Base-by-base conservation (phyloP, 805 yeast species). In the Ascoidea tarda region DNA sequence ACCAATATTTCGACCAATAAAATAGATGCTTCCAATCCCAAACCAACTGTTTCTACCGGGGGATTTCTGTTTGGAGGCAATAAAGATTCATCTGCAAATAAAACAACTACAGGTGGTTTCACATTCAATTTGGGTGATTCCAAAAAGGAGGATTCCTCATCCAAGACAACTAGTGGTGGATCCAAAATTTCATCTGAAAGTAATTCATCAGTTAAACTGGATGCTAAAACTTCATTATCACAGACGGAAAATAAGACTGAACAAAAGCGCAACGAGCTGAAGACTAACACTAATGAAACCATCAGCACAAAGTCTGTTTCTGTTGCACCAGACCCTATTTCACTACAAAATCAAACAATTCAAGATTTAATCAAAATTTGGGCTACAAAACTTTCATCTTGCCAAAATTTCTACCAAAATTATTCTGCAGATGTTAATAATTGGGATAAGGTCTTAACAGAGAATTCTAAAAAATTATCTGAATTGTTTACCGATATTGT, bases 351-450 rank as follows among this genome's bases (percentile, higher is more conserved):
- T 68, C 88, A 88, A 65, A 88, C 96, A 1, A 71, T 93, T 62
- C 98, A 93, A 62, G 98, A 93, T 64, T 75, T 93, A 58, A 85
- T 93, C 47, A 78, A 89, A 12, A 89, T 85, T 66, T 93, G 99
- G 99, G 85, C 97, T 0, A 79, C 81, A 53, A 95, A 93, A 59
- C 68, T 93, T 54, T 73, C 91, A 1, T 74, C 78, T 12, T 80
- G 93, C 0, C 78, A 91, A 1, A 74, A 76, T 32, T 82, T 86
- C 45, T 93, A 90, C 68, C 83, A 82, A 54, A 67, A 73, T 10
- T 91, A 87, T 63, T 81, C 96, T 6, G 70, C 73, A 31, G 84
- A 83, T 55, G 81, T 91, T 21, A 81, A 83, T 56, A 75, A 76
- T 51, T 93, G 98, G 97, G 99, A 93, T 65, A 77, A 78, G 57